Conservation (phyloP, 352 stramenopile genomes). For the Saprolegnia diclina region DNA sequence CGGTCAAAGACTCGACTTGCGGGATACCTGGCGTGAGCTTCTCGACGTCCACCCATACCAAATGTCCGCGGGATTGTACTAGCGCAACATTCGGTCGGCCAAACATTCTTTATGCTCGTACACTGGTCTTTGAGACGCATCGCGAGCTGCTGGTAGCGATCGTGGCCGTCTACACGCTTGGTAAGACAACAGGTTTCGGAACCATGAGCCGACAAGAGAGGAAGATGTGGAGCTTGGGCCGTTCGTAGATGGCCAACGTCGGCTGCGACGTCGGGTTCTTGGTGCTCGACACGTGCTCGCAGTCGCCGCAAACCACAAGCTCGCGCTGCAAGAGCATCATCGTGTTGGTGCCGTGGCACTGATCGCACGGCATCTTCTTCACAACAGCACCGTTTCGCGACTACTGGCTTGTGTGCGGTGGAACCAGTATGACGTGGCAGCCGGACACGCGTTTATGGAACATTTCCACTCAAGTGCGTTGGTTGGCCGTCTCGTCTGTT, state of each 20-base stretch:
- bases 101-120: constrained; percentile 27
- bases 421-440: too few relatives aligned
- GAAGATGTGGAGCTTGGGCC: constrained; percentile 56
- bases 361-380: not conserved
- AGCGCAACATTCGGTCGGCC: not conserved
- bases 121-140: constrained; percentile 60
- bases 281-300: constrained; percentile 3
- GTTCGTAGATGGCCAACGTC: constrained; percentile 16
- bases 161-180: constrained; percentile 48
- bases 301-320: constrained; percentile 17
- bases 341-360: constrained; percentile 4
- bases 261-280: not conserved
- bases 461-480: too few relatives aligned
- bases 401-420: too few relatives aligned
- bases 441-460: too few relatives aligned
- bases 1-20: too few relatives aligned
- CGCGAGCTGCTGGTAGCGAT: constrained; percentile 61
- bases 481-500: too few relatives aligned
- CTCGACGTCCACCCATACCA: constrained; percentile 70
- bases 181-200: not conserved
- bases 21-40: constrained; percentile 53
- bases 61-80: constrained; percentile 60
- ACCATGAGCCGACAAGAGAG: constrained; percentile 45
- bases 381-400: too few relatives aligned
- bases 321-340: constrained; percentile 1